Evolutionary conservation across 371 early-diverging fungal genomes (phyloP).

Genomic region (Lichtheimia corymbifera): DNA sequence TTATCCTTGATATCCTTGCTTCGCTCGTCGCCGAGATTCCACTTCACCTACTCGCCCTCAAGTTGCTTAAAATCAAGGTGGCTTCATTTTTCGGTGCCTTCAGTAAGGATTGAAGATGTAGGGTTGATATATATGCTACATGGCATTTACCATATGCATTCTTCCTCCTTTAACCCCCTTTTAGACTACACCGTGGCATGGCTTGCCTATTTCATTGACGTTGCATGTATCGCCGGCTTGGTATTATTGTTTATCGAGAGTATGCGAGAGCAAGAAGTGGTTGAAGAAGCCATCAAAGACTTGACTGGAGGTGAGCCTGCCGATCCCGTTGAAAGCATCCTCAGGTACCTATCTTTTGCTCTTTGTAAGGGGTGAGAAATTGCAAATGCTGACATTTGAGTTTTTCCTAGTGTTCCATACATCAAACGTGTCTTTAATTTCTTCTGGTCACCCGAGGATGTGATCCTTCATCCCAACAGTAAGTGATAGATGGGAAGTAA

Average conservation of each 20-base stretch:
- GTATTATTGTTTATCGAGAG: constrained; percentile 28
- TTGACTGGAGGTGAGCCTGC: constrained; percentile 14
- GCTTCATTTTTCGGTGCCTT: constrained; percentile 29
- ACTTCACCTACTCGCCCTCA: constrained; percentile 25
- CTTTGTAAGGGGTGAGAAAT: not conserved
- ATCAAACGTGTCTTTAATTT: constrained; percentile 43
- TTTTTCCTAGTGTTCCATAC: constrained; percentile 9
- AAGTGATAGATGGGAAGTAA: constrained; percentile 5
- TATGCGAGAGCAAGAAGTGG: constrained; percentile 18
- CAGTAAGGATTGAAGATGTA: constrained; percentile 17
- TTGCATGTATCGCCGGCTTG: constrained; percentile 18
- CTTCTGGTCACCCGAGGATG: constrained; percentile 38
- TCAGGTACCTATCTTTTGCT: constrained; percentile 14
- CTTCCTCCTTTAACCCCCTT: not conserved
- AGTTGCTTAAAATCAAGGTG: constrained; percentile 13
- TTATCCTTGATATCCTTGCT: constrained; percentile 16
- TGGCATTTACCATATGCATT: not conserved
- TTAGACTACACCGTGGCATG: constrained; percentile 27
- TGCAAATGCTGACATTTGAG: not conserved
- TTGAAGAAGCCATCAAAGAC: constrained; percentile 25
- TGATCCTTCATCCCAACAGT: constrained; percentile 54
- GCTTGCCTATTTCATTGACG: constrained; percentile 22
- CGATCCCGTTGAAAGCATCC: constrained; percentile 14
- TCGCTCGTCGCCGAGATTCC: constrained; percentile 28
- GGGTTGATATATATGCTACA: not conserved